A percentile compares a stretch with the other conserved stretches of the same genome.
phyloP scores from a whole-genome alignment of 2,329 filamentous ascomycete genomes.

The Trichoderma sp. region DNA sequence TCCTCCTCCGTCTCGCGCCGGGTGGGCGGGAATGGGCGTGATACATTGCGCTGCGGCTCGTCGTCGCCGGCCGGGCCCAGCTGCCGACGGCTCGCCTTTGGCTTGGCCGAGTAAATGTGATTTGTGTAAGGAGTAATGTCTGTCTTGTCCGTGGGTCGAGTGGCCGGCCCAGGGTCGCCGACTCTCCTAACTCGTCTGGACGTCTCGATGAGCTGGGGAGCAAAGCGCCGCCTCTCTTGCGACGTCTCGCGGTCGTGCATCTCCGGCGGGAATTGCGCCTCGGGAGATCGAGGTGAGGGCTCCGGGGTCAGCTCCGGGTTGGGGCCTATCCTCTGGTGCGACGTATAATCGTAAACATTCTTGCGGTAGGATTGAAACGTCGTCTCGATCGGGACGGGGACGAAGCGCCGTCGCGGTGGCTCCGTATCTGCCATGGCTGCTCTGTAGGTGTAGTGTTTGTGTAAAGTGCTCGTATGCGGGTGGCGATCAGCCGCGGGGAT shows the following conservation, averaged over 20 bases:
- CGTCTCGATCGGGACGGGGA: slow-evolving; percentile 72
- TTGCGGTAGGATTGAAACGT: slow-evolving; percentile 62
- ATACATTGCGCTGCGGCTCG: slow-evolving; percentile 36
- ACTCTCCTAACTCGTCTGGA: slow-evolving; percentile 70
- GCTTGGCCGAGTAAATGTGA: slow-evolving; percentile 57
- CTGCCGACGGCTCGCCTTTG: slow-evolving; percentile 43
- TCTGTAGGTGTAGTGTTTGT: background rate
- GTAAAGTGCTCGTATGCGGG: slow-evolving; percentile 3
- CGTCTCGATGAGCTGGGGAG: slow-evolving; percentile 80
- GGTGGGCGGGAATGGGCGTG: slow-evolving; percentile 43
- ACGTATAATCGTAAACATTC: slow-evolving; percentile 29
- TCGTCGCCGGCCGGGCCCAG: slow-evolving; percentile 38
- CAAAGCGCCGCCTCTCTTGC: slow-evolving; percentile 59
- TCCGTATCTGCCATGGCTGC: slow-evolving; percentile 44
- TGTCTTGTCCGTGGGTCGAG: slow-evolving; percentile 68
- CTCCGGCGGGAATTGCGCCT: slow-evolving; percentile 48
- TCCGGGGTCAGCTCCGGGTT: slow-evolving; percentile 61
- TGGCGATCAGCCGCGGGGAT: slow-evolving; percentile 14
- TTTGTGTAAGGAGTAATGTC: slow-evolving; percentile 68
- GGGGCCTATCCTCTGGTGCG: slow-evolving; percentile 45
- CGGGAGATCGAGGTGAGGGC: slow-evolving; percentile 54
- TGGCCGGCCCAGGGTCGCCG: slow-evolving; percentile 64
- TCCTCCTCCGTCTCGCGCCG: slow-evolving; percentile 75
- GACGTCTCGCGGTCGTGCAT: slow-evolving; percentile 42
- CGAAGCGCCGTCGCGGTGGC: slow-evolving; percentile 61